Conservation (phyloP, 495 filamentous ascomycete species). For the Penicillium soppii region DNA sequence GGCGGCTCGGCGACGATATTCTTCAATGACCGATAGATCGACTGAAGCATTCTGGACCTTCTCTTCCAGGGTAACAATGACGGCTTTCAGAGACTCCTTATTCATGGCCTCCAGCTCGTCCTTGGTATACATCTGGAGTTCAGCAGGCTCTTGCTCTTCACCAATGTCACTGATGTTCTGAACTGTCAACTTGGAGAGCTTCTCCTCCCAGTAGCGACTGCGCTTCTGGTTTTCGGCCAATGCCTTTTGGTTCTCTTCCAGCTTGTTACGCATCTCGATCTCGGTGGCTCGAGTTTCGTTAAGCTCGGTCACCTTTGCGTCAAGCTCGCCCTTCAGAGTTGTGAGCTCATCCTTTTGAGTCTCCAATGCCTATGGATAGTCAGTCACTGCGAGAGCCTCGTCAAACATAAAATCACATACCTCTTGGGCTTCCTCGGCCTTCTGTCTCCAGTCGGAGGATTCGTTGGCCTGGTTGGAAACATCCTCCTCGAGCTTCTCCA, state of each 20-base stretch:
- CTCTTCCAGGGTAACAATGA: slow-evolving; percentile 88
- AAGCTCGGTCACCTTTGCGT: slow-evolving; percentile 80
- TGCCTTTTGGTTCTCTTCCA: slow-evolving; percentile 90
- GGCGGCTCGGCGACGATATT: slow-evolving; percentile 87
- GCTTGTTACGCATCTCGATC: slow-evolving; percentile 97
- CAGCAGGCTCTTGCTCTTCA: slow-evolving; percentile 50
- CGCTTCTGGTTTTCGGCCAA: slow-evolving; percentile 85
- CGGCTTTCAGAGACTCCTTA: slow-evolving; percentile 79
- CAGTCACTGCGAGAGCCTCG: slow-evolving; percentile 6
- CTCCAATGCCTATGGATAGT: slow-evolving; percentile 54
- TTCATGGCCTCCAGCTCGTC: slow-evolving; percentile 93
- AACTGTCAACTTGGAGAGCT: slow-evolving; percentile 71
- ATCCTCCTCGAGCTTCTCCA: slow-evolving; percentile 72
- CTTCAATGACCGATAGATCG: slow-evolving; percentile 85
- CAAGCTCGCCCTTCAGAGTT: slow-evolving; percentile 77
- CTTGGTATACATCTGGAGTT: slow-evolving; percentile 77
- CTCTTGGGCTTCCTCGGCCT: slow-evolving; percentile 84
- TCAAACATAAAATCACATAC: slow-evolving; percentile 24
- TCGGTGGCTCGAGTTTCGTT: slow-evolving; percentile 88
- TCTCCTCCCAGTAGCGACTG: slow-evolving; percentile 81
- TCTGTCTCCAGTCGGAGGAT: slow-evolving; percentile 67
- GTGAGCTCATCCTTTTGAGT: slow-evolving; percentile 79
- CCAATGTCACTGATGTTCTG: slow-evolving; percentile 77
- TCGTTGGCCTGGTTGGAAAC: slow-evolving; percentile 71
- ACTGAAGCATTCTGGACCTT: slow-evolving; percentile 87